Percentiles rank a stretch among this genome's conserved stretches.
Conservation (phyloP, 495 filamentous ascomycete genomes). For the Podospora sp. region DNA sequence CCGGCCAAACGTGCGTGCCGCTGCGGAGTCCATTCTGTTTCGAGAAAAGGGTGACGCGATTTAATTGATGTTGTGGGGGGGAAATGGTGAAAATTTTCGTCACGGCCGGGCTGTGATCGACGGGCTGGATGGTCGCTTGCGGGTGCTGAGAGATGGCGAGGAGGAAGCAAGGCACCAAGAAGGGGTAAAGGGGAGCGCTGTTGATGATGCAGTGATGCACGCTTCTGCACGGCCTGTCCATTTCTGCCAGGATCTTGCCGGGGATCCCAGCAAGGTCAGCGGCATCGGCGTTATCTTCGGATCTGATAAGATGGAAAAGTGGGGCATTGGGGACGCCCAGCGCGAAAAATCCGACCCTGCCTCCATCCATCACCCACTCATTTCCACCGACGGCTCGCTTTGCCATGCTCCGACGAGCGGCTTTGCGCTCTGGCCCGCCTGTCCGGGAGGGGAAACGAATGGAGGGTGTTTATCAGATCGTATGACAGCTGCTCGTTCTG, state of each 20-base stretch:
- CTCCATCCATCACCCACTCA: background rate
- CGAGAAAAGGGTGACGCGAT: slow-evolving; percentile 28
- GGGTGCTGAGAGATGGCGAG: slow-evolving; percentile 18
- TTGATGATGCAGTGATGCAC: slow-evolving; percentile 25
- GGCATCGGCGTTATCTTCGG: slow-evolving; percentile 54
- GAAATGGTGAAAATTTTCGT: slow-evolving; percentile 19
- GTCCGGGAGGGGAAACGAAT: slow-evolving; percentile 4
- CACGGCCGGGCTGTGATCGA: slow-evolving; percentile 12
- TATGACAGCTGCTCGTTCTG: slow-evolving; percentile 22
- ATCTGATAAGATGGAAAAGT: slow-evolving; percentile 54
- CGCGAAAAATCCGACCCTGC: slow-evolving; percentile 1
- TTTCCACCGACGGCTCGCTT: slow-evolving; percentile 17
- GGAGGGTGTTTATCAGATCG: slow-evolving; percentile 38
- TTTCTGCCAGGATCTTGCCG: slow-evolving; percentile 25
- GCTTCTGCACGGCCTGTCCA: slow-evolving; percentile 22
- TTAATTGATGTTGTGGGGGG: slow-evolving; percentile 23
- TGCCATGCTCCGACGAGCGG: slow-evolving; percentile 23
- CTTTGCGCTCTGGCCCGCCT: background rate
- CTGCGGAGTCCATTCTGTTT: slow-evolving; percentile 16
- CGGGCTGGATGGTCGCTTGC: background rate
- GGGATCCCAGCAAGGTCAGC: slow-evolving; percentile 29
- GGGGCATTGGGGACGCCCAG: slow-evolving; percentile 9
- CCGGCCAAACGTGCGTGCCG: slow-evolving; percentile 1
- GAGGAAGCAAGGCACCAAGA: slow-evolving; percentile 1
- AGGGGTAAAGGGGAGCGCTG: background rate